Evolutionary conservation across 768 basidiomycete genomes (phyloP).

Genomic region (Mycena capillaripes): DNA sequence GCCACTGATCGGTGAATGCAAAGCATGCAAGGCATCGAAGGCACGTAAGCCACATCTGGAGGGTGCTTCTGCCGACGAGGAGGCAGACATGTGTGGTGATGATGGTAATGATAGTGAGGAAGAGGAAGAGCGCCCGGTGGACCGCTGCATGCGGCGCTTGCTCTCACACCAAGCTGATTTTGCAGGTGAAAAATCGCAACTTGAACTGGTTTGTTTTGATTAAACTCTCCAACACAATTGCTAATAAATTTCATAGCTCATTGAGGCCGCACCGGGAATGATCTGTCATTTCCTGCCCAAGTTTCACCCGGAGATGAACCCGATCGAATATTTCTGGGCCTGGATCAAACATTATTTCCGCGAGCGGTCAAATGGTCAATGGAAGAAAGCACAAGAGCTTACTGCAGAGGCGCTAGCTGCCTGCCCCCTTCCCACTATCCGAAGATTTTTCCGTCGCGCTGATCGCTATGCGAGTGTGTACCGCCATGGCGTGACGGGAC

Average conservation of each 20-base stretch:
- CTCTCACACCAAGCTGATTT: constrained; percentile 34
- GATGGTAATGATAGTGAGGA: constrained; percentile 27
- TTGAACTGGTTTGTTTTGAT: constrained; percentile 27
- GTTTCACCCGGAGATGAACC: constrained; percentile 24
- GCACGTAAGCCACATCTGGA: constrained; percentile 16
- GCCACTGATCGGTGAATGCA: constrained; percentile 22
- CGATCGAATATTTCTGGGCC: constrained; percentile 24
- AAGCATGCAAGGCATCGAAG: constrained; percentile 16
- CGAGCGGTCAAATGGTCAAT: constrained; percentile 1
- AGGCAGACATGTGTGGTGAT: not conserved
- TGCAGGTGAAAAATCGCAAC: constrained; percentile 29
- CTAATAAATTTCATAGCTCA: not conserved
- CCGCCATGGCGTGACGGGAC: constrained; percentile 3
- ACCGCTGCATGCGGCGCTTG: constrained; percentile 38
- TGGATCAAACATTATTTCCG: constrained; percentile 18
- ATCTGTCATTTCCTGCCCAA: constrained; percentile 20
- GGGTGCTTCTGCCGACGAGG: constrained; percentile 6
- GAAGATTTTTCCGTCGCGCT: constrained; percentile 7
- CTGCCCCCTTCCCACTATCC: constrained; percentile 10
- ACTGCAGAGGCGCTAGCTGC: not conserved
- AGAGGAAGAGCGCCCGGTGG: constrained; percentile 21
- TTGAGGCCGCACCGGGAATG: constrained; percentile 11
- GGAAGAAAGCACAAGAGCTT: constrained; percentile 17
- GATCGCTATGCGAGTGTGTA: constrained; percentile 16
- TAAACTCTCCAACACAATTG: not conserved